These are phyloP conservation scores for Cystobasidium onofrii DNA, from an alignment of 768 basidiomycete genomes.

Conservation along the genomic window DNA sequence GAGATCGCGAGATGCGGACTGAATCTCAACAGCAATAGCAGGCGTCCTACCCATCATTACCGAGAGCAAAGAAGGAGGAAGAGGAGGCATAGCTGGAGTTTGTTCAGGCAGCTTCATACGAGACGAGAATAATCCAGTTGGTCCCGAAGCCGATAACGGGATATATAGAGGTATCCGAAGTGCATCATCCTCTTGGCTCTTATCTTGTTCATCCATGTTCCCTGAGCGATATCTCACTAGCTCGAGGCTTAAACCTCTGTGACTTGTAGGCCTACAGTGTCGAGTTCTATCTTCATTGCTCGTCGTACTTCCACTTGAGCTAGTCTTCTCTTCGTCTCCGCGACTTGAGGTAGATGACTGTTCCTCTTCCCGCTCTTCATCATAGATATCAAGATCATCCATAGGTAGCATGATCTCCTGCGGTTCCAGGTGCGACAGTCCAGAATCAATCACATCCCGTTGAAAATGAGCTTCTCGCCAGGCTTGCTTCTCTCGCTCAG, in stretches of 20 bases:
- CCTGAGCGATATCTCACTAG: not conserved
- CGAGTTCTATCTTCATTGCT: not conserved
- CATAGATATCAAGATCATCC: conserved; percentile 17
- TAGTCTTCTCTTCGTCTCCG: conserved; percentile 1
- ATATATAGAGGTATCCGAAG: conserved; percentile 1
- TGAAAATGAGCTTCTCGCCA: not conserved
- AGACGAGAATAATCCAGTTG: not conserved
- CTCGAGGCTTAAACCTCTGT: not conserved
- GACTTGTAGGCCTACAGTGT: not conserved
- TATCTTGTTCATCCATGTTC: not conserved
- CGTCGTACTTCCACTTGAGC: not conserved
- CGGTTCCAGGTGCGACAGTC: not conserved
- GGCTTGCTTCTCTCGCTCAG: not conserved
- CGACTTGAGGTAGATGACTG: not conserved
- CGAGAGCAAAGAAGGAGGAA: not conserved
- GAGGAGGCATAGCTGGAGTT: not conserved
- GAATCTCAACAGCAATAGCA: not conserved
- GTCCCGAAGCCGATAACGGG: not conserved
- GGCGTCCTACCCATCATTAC: not conserved
- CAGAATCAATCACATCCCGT: not conserved
- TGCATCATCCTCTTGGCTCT: not conserved
- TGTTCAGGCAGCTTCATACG: not conserved
- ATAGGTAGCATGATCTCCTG: conserved; percentile 1
- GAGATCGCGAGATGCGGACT: not conserved
- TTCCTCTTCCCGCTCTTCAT: not conserved